Conservation (phyloP, 495 filamentous ascomycete species). For the Penicillium robsamsonii region DNA sequence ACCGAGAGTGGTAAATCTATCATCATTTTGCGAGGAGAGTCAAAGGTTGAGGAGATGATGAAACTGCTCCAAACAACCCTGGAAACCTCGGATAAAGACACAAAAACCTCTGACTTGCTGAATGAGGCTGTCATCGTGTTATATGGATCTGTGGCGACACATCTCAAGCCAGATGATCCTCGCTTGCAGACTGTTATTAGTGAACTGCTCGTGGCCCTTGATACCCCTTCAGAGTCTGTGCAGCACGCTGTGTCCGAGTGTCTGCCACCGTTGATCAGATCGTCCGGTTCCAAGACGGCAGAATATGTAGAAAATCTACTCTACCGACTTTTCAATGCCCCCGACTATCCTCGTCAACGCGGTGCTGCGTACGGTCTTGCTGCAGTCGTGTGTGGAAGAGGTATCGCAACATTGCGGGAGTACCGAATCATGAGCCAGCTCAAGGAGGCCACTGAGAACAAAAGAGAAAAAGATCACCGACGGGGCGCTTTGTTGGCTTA, state of each 20-base stretch:
- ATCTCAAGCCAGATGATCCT: constrained; percentile 77
- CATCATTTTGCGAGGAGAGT: constrained; percentile 73
- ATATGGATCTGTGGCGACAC: constrained; percentile 87
- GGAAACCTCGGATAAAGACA: constrained; percentile 75
- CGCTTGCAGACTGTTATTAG: constrained; percentile 83
- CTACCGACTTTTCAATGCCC: constrained; percentile 74
- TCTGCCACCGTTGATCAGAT: constrained; percentile 81
- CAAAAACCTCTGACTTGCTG: constrained; percentile 75
- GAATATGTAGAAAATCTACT: constrained; percentile 79
- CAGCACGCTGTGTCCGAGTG: constrained; percentile 95
- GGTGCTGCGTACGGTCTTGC: constrained; percentile 95
- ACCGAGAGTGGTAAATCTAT: constrained; percentile 84
- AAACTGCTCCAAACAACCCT: constrained; percentile 81
- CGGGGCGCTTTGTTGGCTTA: constrained; percentile 88
- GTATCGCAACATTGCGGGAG: constrained; percentile 77
- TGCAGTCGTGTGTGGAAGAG: constrained; percentile 81
- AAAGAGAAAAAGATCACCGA: constrained; percentile 82
- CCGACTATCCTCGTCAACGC: constrained; percentile 85
- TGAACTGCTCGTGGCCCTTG: constrained; percentile 77
- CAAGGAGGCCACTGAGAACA: constrained; percentile 78
- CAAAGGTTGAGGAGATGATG: constrained; percentile 87
- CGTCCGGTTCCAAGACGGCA: constrained; percentile 69
- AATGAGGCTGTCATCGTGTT: constrained; percentile 97
- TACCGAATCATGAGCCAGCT: constrained; percentile 81
- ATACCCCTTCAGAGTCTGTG: constrained; percentile 93